Percentiles rank a stretch among this genome's conserved stretches.
These are phyloP conservation scores for Auricularia sp. DNA, from an alignment of 768 basidiomycete genomes.

Conservation along the genomic window DNA sequence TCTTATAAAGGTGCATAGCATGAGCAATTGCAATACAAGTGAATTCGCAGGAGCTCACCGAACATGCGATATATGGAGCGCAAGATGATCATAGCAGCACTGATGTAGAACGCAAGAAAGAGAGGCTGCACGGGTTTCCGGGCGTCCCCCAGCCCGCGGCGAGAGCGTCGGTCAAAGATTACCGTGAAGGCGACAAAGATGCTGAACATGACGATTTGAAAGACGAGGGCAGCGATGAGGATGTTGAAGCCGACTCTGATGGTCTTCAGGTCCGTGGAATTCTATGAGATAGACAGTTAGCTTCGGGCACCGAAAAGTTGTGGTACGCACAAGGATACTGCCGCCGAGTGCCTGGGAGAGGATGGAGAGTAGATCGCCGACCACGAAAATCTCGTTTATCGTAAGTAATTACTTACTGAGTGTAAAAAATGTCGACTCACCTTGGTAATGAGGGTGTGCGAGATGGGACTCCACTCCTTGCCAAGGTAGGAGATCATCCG, in stretches of 20 bases:
- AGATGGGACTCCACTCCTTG: conserved; percentile 1
- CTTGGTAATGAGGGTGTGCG: conserved; percentile 6
- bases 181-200: conserved; percentile 4
- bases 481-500: conserved; percentile 7
- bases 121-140: background rate
- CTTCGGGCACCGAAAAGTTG: background rate
- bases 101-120: conserved; percentile 1
- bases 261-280: background rate
- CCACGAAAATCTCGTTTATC: conserved; percentile 1
- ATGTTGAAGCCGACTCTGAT: background rate
- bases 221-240: conserved; percentile 4
- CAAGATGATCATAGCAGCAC: conserved; percentile 3
- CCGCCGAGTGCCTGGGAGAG: background rate
- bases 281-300: background rate
- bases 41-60: background rate
- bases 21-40: background rate
- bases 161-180: conserved; percentile 1
- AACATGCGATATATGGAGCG: conserved; percentile 4
- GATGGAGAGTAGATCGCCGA: conserved; percentile 2
- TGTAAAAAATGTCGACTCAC: background rate
- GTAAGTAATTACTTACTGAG: background rate
- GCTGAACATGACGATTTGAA: conserved; percentile 2
- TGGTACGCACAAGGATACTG: background rate
- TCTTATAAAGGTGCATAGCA: background rate
- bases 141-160: background rate